Evolutionary conservation across 1,284 basidiomycete species (phyloP).

Genomic region (Stereum hirsutum): DNA sequence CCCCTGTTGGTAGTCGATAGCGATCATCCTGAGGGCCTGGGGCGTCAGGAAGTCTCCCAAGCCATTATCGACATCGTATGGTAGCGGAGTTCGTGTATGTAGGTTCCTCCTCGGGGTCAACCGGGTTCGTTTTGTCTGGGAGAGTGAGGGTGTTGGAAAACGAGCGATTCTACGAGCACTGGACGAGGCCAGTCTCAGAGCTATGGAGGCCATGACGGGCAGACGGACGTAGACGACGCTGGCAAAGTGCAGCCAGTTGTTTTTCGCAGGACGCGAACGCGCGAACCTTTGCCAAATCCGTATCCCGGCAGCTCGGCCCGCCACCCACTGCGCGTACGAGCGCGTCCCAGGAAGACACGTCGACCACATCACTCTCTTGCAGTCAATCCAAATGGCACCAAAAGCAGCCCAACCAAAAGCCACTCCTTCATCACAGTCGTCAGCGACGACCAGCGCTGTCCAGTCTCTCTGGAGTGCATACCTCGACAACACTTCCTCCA

Average conservation of each 20-base stretch:
- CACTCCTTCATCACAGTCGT: slow-evolving; percentile 22
- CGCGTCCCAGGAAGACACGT: slow-evolving; percentile 6
- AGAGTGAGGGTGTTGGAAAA: slow-evolving; percentile 8
- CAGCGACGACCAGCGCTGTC: too few relatives aligned
- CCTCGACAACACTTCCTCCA: slow-evolving; percentile 64
- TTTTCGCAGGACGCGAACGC: too few relatives aligned
- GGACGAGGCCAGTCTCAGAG: slow-evolving; percentile 14
- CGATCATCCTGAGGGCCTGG: slow-evolving; percentile 53
- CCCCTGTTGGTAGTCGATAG: slow-evolving; percentile 77
- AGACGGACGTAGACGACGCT: background rate
- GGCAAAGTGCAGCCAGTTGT: background rate
- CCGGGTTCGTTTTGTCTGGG: slow-evolving; percentile 8
- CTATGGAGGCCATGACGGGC: slow-evolving; percentile 17
- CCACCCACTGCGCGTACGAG: background rate
- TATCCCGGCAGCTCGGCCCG: too few relatives aligned
- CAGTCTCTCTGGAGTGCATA: slow-evolving; percentile 73
- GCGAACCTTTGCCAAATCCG: too few relatives aligned
- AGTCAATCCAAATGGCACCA: slow-evolving; percentile 21
- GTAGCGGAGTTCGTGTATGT: slow-evolving; percentile 49
- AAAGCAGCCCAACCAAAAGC: slow-evolving; percentile 17
- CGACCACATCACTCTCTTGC: slow-evolving; percentile 1
- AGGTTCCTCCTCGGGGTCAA: slow-evolving; percentile 24
- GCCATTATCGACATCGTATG: slow-evolving; percentile 61
- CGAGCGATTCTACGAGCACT: slow-evolving; percentile 15
- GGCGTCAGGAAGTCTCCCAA: slow-evolving; percentile 71